phyloP scores from a whole-genome alignment of 768 basidiomycete genomes.

The Suillus weaverae region DNA sequence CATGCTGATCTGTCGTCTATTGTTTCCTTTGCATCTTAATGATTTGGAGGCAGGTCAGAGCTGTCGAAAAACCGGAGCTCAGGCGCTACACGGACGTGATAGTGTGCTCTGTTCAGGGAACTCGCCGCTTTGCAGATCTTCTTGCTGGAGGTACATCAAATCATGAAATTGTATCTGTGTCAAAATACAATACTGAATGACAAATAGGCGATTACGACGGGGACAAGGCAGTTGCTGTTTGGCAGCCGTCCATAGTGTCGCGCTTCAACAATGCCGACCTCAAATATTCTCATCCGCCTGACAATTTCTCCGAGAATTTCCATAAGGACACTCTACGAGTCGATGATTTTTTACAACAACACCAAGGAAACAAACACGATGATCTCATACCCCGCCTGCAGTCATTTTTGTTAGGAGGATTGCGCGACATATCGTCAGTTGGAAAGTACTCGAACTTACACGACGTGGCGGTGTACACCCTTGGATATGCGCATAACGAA shows the following conservation, averaged over 20 bases:
- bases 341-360: constrained; percentile 1
- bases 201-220: constrained; percentile 69
- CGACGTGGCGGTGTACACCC: constrained; percentile 50
- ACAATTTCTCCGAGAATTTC: constrained; percentile 42
- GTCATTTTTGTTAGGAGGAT: constrained; percentile 47
- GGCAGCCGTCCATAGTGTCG: constrained; percentile 55
- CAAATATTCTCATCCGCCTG: constrained; percentile 50
- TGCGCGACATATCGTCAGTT: constrained; percentile 45
- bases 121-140: constrained; percentile 54
- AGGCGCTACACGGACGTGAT: constrained; percentile 57
- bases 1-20: constrained; percentile 21
- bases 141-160: constrained; percentile 55
- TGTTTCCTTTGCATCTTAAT: not conserved
- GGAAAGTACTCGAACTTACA: constrained; percentile 60
- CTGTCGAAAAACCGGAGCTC: constrained; percentile 53
- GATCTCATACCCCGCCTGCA: constrained; percentile 41
- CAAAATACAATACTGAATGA: not conserved
- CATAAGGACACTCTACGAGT: constrained; percentile 7
- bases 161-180: not conserved
- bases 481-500: constrained; percentile 49
- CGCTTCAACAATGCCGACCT: constrained; percentile 54
- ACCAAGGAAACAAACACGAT: not conserved
- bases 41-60: constrained; percentile 45
- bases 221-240: constrained; percentile 58
- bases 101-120: constrained; percentile 51